Evolutionary conservation across 164 flowering plant genomes (phyloP).

Genomic region (Stephania yunnanensis): DNA sequence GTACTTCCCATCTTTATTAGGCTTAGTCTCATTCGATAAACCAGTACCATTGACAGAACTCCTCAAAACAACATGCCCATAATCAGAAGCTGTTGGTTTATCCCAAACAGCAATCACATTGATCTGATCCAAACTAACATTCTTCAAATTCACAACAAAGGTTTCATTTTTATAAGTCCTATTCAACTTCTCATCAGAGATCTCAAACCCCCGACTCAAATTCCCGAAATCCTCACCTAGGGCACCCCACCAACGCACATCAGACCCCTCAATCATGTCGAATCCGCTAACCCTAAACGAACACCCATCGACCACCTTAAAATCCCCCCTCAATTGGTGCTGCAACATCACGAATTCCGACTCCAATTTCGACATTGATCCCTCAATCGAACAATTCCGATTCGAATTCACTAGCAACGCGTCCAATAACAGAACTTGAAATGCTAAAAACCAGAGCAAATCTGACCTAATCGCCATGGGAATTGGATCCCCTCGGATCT

Average conservation of each 20-base stretch:
- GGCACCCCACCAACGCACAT: conserved; percentile 92
- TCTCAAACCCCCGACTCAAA: conserved; percentile 55
- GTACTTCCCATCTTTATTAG: conserved; percentile 5
- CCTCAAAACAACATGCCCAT: conserved; percentile 57
- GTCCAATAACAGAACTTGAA: neutral
- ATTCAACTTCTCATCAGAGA: conserved; percentile 62
- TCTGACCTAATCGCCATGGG: conserved; percentile 9
- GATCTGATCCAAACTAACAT: conserved; percentile 70
- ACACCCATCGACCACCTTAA: conserved; percentile 58
- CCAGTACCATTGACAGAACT: conserved; percentile 14
- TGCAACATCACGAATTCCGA: conserved; percentile 70
- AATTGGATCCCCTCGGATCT: neutral
- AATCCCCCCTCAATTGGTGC: conserved; percentile 68
- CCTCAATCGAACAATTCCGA: conserved; percentile 26
- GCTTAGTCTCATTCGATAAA: conserved; percentile 18
- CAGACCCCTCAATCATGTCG: conserved; percentile 77
- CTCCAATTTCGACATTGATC: conserved; percentile 34
- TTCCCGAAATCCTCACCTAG: conserved; percentile 46
- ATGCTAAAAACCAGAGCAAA: neutral
- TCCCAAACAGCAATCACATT: conserved; percentile 79
- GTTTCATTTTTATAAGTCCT: conserved; percentile 59
- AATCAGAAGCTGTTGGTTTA: conserved; percentile 57
- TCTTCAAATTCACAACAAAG: conserved; percentile 51
- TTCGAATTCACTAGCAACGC: conserved; percentile 1
- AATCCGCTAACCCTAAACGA: conserved; percentile 70